Conservation (phyloP, 805 yeast species). For the Sporopachydermia quercuum region DNA sequence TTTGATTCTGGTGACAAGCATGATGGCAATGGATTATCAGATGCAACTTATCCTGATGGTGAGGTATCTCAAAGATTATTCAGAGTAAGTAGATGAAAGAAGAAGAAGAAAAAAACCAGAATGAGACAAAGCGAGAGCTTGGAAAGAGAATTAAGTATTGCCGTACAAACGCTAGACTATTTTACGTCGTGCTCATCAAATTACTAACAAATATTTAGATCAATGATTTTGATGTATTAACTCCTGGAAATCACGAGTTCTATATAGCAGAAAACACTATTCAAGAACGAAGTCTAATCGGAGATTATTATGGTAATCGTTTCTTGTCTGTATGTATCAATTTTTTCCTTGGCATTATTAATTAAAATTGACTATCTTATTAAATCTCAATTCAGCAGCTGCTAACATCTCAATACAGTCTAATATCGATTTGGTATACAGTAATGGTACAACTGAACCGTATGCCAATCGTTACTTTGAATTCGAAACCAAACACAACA, state of each 20-base stretch:
- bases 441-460: slow-evolving; percentile 30
- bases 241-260: slow-evolving; percentile 86
- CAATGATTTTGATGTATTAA: slow-evolving; percentile 58
- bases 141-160: too few relatives aligned
- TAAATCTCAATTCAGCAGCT: too few relatives aligned
- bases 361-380: slow-evolving; percentile 7
- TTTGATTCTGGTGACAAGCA: slow-evolving; percentile 89
- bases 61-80: slow-evolving; percentile 45
- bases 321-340: slow-evolving; percentile 68
- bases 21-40: slow-evolving; percentile 87
- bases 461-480: slow-evolving; percentile 57
- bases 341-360: slow-evolving; percentile 26
- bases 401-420: slow-evolving; percentile 7
- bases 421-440: slow-evolving; percentile 20
- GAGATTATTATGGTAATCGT: slow-evolving; percentile 37
- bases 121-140: too few relatives aligned
- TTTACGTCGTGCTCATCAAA: too few relatives aligned
- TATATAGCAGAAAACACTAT: slow-evolving; percentile 49
- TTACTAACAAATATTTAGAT: too few relatives aligned
- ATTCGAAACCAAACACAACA: slow-evolving; percentile 44
- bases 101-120: neutral
- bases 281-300: slow-evolving; percentile 50
- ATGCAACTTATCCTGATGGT: slow-evolving; percentile 67
- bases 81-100: slow-evolving; percentile 19
- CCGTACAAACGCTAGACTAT: too few relatives aligned